Conservation (phyloP, 2,329 filamentous ascomycete species). For the Exophiala calicioides region DNA sequence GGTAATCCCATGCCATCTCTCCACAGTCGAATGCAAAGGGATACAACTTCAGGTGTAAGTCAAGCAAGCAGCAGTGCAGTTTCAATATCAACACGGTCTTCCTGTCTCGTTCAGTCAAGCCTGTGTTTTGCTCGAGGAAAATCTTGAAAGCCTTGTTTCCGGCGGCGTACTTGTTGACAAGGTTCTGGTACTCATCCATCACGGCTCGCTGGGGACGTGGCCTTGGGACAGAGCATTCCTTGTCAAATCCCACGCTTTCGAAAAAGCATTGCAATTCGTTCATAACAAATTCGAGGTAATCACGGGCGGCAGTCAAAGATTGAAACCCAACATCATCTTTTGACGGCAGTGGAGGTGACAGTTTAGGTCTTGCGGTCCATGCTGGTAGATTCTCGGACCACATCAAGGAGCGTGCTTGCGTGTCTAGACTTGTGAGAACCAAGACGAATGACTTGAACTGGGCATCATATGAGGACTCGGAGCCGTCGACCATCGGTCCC, state of each 20-base stretch:
- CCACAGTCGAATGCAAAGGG: constrained; percentile 2
- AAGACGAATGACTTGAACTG: constrained; percentile 10
- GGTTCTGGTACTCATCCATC: constrained; percentile 2
- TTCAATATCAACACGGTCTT: constrained; percentile 9
- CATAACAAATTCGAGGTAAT: constrained; percentile 8
- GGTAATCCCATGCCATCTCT: constrained; percentile 11
- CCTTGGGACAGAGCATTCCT: constrained; percentile 3
- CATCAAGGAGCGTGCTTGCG: constrained; percentile 10
- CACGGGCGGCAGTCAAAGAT: constrained; percentile 3
- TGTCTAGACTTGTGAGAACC: constrained; percentile 7
- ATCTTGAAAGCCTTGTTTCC: constrained; percentile 3
- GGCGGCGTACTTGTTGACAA: constrained; percentile 1
- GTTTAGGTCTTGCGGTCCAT: neutral
- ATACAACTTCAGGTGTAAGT: constrained; percentile 7
- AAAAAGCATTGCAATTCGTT: constrained; percentile 12
- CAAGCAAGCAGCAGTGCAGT: constrained; percentile 5
- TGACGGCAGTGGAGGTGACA: neutral
- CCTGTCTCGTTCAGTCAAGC: constrained; percentile 1
- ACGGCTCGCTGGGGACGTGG: constrained; percentile 3
- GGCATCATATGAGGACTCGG: constrained; percentile 2
- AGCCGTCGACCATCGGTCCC: neutral
- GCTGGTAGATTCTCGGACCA: constrained; percentile 9
- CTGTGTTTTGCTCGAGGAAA: neutral
- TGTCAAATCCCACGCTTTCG: neutral
- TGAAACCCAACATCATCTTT: neutral